These are phyloP conservation scores for Epichloe scottii DNA, from an alignment of 2,329 filamentous ascomycete genomes.

Conservation along the genomic window DNA sequence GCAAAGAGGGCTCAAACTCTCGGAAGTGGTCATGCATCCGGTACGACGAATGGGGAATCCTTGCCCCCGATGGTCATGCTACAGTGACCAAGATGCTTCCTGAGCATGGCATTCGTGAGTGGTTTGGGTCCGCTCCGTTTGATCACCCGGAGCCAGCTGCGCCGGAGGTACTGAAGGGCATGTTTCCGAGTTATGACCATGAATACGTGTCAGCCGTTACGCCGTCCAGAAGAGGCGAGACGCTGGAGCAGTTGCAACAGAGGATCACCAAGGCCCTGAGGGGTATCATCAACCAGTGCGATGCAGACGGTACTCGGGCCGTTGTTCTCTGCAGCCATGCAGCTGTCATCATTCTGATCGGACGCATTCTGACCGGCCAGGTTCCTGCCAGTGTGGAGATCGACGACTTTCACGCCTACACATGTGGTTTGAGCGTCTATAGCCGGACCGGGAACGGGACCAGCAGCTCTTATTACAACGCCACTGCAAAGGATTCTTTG, in stretches of 20 bases:
- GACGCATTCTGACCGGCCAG: constrained; percentile 64
- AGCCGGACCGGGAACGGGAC: constrained; percentile 16
- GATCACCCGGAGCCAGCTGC: constrained; percentile 69
- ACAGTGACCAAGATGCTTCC: constrained; percentile 32
- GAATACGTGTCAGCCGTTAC: constrained; percentile 49
- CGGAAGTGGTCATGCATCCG: neutral
- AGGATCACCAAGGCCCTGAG: constrained; percentile 60
- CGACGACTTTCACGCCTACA: constrained; percentile 78
- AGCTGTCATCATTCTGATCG: constrained; percentile 76
- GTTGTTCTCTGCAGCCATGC: constrained; percentile 83
- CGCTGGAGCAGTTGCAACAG: constrained; percentile 65
- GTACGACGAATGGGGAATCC: neutral
- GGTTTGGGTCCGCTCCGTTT: constrained; percentile 81
- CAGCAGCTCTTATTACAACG: neutral
- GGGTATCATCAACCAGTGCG: constrained; percentile 59
- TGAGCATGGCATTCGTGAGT: constrained; percentile 60
- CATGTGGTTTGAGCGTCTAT: constrained; percentile 65
- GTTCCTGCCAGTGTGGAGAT: constrained; percentile 59
- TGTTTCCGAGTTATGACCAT: constrained; percentile 54
- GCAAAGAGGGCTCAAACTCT: neutral
- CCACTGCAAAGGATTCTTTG: neutral
- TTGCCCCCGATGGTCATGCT: neutral
- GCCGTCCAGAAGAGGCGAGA: constrained; percentile 64
- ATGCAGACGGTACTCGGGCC: constrained; percentile 54
- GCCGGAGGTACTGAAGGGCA: constrained; percentile 44